phyloP scores from a whole-genome alignment of 495 filamentous ascomycete genomes.

The Aspergillus ellipticus region DNA sequence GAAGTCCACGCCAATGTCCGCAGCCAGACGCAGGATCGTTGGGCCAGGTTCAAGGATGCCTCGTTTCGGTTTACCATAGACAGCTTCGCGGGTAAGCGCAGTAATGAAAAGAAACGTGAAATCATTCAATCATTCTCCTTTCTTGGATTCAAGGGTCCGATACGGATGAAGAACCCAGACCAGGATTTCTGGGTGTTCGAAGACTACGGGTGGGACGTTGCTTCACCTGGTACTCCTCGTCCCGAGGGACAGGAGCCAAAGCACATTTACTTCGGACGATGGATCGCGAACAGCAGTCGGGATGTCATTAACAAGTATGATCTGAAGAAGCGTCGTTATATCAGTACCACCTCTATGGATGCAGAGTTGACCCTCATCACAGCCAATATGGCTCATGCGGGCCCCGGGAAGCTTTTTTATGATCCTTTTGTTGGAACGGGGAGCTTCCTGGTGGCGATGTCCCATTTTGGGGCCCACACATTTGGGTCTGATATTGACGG shows the following conservation, averaged over 20 bases:
- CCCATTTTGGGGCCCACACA: conserved; percentile 79
- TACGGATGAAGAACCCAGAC: conserved; percentile 67
- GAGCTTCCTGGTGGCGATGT: conserved; percentile 79
- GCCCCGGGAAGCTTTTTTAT: conserved; percentile 77
- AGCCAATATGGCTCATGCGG: conserved; percentile 82
- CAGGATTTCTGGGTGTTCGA: conserved; percentile 76
- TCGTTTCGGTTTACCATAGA: conserved; percentile 85
- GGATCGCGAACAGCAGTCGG: conserved; percentile 58
- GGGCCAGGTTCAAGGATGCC: conserved; percentile 55
- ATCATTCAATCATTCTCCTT: conserved; percentile 83
- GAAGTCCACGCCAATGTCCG: conserved; percentile 64
- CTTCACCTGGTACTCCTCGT: conserved; percentile 2
- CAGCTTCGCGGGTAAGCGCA: conserved; percentile 66
- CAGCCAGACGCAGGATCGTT: conserved; percentile 54
- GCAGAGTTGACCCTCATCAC: conserved; percentile 88
- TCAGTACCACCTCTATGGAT: conserved; percentile 96
- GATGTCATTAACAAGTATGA: conserved; percentile 71
- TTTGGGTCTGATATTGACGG: conserved; percentile 92
- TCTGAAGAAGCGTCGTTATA: conserved; percentile 88
- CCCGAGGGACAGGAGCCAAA: conserved; percentile 42
- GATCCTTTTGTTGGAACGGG: conserved; percentile 96
- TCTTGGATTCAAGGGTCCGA: conserved; percentile 69
- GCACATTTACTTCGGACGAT: conserved; percentile 66
- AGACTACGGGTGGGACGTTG: conserved; percentile 57
- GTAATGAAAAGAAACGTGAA: conserved; percentile 50